Conservation (phyloP, 2,329 filamentous ascomycete species). For the Pseudovirgaria hyperparasitica region DNA sequence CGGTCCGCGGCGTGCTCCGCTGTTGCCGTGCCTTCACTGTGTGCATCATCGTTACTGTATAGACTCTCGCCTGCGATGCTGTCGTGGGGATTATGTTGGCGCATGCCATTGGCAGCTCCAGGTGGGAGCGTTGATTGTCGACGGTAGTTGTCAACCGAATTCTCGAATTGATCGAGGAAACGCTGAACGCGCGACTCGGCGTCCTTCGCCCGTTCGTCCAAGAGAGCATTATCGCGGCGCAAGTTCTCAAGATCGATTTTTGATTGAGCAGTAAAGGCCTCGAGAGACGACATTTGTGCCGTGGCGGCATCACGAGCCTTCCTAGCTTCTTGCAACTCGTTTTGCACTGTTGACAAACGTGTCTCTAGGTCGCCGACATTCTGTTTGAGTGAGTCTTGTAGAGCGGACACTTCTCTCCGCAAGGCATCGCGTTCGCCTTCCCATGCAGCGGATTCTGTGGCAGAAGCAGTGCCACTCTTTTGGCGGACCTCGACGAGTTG, state of each 20-base stretch:
- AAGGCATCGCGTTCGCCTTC: conserved; percentile 59
- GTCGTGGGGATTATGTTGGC: conserved; percentile 39
- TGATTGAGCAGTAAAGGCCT: conserved; percentile 39
- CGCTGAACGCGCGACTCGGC: conserved; percentile 89
- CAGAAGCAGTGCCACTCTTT: conserved; percentile 22
- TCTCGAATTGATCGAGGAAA: conserved; percentile 86
- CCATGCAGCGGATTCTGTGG: conserved; percentile 49
- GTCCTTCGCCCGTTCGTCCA: conserved; percentile 76
- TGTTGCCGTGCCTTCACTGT: conserved; percentile 19
- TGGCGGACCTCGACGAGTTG: conserved; percentile 53
- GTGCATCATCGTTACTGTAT: conserved; percentile 29
- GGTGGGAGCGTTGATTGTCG: conserved; percentile 47
- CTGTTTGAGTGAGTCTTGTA: conserved; percentile 56
- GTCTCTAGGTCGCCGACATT: conserved; percentile 57
- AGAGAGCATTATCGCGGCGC: conserved; percentile 64
- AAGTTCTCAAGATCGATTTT: conserved; percentile 66
- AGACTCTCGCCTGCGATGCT: conserved; percentile 50
- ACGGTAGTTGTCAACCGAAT: conserved; percentile 87
- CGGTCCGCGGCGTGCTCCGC: conserved; percentile 25
- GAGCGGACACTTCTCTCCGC: conserved; percentile 52
- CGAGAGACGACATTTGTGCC: conserved; percentile 37
- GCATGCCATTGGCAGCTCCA: conserved; percentile 14
- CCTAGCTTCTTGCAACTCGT: conserved; percentile 54
- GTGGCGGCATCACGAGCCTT: conserved; percentile 57
- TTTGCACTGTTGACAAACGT: conserved; percentile 54